phyloP scores from a whole-genome alignment of 2,329 filamentous ascomycete species.

The Colletotrichum liriopes region DNA sequence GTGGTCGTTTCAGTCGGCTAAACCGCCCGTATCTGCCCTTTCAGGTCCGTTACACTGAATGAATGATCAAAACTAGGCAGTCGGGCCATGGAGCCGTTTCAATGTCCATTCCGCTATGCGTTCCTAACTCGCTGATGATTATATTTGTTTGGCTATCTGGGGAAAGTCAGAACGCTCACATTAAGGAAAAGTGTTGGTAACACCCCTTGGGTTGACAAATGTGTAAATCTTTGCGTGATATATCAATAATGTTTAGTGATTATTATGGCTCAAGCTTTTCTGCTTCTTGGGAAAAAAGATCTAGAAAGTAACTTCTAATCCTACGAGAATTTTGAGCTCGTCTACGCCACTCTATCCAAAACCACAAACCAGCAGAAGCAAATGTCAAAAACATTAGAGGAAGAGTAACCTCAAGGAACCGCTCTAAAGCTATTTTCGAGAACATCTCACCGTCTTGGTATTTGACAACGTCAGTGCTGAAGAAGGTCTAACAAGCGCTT shows the following conservation, averaged over 20 bases:
- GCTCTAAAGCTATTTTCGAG: not conserved
- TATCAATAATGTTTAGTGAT: not conserved
- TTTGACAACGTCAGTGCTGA: constrained; percentile 31
- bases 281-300: not conserved
- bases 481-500: constrained; percentile 15
- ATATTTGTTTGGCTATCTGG: no score
- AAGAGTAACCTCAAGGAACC: constrained; percentile 30
- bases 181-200: no score
- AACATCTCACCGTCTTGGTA: constrained; percentile 10
- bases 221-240: no score
- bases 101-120: no score
- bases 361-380: constrained; percentile 11
- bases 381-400: constrained; percentile 31
- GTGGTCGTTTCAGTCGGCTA: not conserved
- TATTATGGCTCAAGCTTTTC: not conserved
- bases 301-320: not conserved
- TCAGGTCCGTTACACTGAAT: not conserved
- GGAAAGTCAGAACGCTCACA: no score
- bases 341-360: constrained; percentile 14
- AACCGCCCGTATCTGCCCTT: not conserved
- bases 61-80: no score
- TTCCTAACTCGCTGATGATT: no score
- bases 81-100: no score
- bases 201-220: no score
- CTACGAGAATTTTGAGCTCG: not conserved